Evolutionary conservation across 2,329 filamentous ascomycete genomes (phyloP).

Genomic region (Fusarium keratoplasticum): DNA sequence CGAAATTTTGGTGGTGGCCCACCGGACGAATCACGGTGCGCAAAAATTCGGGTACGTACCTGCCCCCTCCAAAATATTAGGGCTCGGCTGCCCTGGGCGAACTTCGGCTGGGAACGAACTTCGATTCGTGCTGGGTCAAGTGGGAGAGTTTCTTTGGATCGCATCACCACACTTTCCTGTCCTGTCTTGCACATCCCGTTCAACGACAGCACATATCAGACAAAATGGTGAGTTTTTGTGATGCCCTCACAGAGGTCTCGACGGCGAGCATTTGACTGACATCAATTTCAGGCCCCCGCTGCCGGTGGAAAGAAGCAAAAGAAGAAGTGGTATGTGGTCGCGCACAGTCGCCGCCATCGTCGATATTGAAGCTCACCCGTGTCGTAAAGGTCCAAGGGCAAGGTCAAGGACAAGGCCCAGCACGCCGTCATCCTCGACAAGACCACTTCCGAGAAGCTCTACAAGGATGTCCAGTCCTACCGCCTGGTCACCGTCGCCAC

Average conservation of each 20-base stretch:
- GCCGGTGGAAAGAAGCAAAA: slow-evolving; percentile 64
- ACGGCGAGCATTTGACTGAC: slow-evolving; percentile 37
- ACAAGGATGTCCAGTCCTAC: slow-evolving; percentile 99
- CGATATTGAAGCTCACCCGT: slow-evolving; percentile 32
- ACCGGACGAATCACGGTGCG: slow-evolving; percentile 51
- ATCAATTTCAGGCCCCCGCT: slow-evolving; percentile 54
- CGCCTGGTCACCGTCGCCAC: slow-evolving; percentile 98
- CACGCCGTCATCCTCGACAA: slow-evolving; percentile 99
- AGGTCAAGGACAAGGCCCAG: slow-evolving; percentile 99
- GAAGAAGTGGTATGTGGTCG: slow-evolving; percentile 59
- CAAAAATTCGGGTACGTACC: slow-evolving; percentile 45
- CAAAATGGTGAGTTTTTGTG: slow-evolving; percentile 56
- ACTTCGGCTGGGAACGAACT: slow-evolving; percentile 39
- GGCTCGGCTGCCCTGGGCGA: slow-evolving; percentile 57
- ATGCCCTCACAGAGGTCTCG: slow-evolving; percentile 15
- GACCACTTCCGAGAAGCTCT: slow-evolving; percentile 95
- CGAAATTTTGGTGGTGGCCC: slow-evolving; percentile 53
- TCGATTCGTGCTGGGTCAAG: slow-evolving; percentile 35
- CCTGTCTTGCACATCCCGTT: slow-evolving; percentile 51
- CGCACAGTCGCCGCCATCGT: slow-evolving; percentile 17
- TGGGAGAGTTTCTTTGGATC: slow-evolving; percentile 44
- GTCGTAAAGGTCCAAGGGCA: slow-evolving; percentile 56
- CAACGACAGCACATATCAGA: slow-evolving; percentile 56
- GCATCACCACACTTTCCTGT: slow-evolving; percentile 45
- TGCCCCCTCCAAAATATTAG: slow-evolving; percentile 49